phyloP scores from a whole-genome alignment of 2,329 filamentous ascomycete species.

The Ophiocordyceps robertsii region DNA sequence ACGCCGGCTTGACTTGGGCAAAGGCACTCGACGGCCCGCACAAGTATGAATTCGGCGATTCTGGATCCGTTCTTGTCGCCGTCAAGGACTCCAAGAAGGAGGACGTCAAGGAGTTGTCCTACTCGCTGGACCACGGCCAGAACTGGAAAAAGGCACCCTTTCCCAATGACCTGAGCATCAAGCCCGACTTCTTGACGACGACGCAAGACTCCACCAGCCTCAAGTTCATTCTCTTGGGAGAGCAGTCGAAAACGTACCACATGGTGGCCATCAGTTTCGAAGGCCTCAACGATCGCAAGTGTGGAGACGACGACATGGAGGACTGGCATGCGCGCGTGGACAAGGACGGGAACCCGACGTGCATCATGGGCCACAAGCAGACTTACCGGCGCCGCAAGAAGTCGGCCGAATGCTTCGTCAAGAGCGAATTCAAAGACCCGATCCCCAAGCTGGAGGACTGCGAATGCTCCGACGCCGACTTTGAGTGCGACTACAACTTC shows the following conservation, averaged over 20 bases:
- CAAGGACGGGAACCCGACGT: conserved; percentile 66
- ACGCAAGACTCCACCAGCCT: conserved; percentile 85
- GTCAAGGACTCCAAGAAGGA: conserved; percentile 59
- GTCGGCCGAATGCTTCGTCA: conserved; percentile 78
- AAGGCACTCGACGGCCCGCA: conserved; percentile 66
- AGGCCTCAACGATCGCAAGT: conserved; percentile 66
- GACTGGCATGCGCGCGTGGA: conserved; percentile 78
- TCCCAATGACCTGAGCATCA: conserved; percentile 51
- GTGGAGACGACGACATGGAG: conserved; percentile 67
- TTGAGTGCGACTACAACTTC: conserved; percentile 96
- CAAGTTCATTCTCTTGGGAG: conserved; percentile 72
- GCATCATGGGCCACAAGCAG: conserved; percentile 93
- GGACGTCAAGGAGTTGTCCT: conserved; percentile 45
- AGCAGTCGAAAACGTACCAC: conserved; percentile 40
- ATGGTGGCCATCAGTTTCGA: conserved; percentile 75
- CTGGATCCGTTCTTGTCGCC: conserved; percentile 78
- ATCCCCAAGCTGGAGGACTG: conserved; percentile 58
- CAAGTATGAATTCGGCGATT: conserved; percentile 93
- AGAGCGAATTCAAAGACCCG: conserved; percentile 71
- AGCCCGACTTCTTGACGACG: conserved; percentile 66
- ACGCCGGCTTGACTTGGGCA: conserved; percentile 79
- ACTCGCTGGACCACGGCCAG: conserved; percentile 82
- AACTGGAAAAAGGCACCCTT: conserved; percentile 65
- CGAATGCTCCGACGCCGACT: conserved; percentile 71
- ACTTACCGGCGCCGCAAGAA: conserved; percentile 76